Percentiles rank a stretch among this genome's conserved stretches.
Evolutionary conservation across 495 filamentous ascomycete genomes (phyloP).

Genomic region (Aspergillus taichungensis): DNA sequence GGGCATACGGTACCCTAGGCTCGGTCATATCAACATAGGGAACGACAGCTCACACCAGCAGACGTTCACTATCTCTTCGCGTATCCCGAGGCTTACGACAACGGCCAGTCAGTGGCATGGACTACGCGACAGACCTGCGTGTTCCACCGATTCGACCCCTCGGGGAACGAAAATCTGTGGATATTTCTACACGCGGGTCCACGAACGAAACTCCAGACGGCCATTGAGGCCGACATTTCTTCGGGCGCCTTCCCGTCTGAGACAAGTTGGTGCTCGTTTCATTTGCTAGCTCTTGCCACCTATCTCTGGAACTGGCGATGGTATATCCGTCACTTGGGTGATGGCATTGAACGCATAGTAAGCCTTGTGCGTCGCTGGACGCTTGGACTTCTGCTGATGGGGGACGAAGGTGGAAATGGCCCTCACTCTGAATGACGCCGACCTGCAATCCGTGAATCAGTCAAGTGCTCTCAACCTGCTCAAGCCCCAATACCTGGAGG

Average conservation of each 20-base stretch:
- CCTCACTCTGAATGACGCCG: slow-evolving; percentile 5
- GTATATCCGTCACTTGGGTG: slow-evolving; percentile 6
- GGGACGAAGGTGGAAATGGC: slow-evolving; percentile 5
- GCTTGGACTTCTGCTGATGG: not conserved
- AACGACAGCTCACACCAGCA: not conserved
- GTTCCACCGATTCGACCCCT: slow-evolving; percentile 10
- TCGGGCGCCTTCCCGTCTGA: not conserved
- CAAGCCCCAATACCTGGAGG: slow-evolving; percentile 7
- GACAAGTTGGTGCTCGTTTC: slow-evolving; percentile 4
- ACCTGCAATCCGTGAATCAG: not conserved
- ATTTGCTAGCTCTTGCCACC: slow-evolving; percentile 2
- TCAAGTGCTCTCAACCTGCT: slow-evolving; percentile 3
- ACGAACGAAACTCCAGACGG: slow-evolving; percentile 4
- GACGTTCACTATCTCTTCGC: slow-evolving; percentile 9
- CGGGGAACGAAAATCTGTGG: slow-evolving; percentile 8
- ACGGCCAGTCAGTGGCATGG: not conserved
- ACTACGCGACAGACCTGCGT: slow-evolving; percentile 12
- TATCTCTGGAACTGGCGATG: slow-evolving; percentile 8
- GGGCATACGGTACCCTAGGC: slow-evolving; percentile 5
- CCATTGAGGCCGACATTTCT: not conserved
- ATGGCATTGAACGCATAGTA: slow-evolving; percentile 9
- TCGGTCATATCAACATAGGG: not conserved
- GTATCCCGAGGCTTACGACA: slow-evolving; percentile 1
- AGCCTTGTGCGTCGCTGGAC: not conserved
- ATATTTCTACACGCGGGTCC: slow-evolving; percentile 9